Conservation (phyloP, 208 protist species). For the Leishmania amazonensis region DNA sequence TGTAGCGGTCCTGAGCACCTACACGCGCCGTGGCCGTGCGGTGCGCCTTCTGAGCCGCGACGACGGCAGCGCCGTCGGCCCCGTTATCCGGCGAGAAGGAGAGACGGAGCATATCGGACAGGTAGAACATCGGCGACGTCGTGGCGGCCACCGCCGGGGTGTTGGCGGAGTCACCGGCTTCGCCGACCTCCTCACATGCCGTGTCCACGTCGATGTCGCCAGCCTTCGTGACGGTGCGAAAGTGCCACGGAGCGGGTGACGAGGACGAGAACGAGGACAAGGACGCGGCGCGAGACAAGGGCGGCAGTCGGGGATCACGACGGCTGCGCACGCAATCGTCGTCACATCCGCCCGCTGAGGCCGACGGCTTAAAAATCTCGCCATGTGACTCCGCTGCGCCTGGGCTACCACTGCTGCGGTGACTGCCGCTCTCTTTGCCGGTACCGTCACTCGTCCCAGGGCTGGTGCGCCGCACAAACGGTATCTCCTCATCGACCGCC, state of each 20-base stretch:
- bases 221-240: background rate
- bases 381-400: background rate
- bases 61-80: background rate
- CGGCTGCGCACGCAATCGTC: background rate
- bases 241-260: background rate
- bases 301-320: background rate
- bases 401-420: background rate
- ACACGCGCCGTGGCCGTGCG: background rate
- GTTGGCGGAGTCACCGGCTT: background rate
- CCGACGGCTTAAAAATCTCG: background rate
- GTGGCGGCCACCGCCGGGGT: background rate
- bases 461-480: conserved; percentile 21
- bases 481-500: conserved; percentile 5
- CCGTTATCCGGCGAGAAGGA: conserved; percentile 13
- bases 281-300: background rate
- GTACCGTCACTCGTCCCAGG: conserved; percentile 7
- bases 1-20: background rate
- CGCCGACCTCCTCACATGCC: background rate
- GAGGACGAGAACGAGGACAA: background rate
- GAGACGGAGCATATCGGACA: conserved; percentile 25
- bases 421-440: background rate
- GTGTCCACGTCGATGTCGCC: background rate
- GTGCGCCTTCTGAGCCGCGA: background rate
- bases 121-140: conserved; percentile 11
- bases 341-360: background rate